A percentile compares a stretch with the other conserved stretches of the same genome.
Evolutionary conservation across 2,329 filamentous ascomycete genomes (phyloP).

Genomic region (Fusarium sp.): DNA sequence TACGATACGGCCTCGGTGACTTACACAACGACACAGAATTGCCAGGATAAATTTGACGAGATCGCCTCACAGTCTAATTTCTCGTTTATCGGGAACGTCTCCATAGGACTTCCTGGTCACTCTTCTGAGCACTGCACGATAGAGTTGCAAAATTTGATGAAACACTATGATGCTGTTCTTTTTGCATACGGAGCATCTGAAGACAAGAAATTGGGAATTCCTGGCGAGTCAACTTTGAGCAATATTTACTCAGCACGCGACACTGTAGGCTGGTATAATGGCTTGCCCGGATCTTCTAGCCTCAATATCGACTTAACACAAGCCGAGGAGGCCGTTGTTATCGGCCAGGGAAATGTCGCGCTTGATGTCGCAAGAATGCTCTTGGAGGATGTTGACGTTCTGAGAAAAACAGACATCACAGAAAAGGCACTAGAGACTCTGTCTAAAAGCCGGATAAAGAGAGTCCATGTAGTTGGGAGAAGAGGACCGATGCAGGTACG

Average conservation of each 20-base stretch:
- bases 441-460: constrained; percentile 76
- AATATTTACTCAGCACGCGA: constrained; percentile 89
- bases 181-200: constrained; percentile 93
- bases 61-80: constrained; percentile 86
- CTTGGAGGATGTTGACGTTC: constrained; percentile 76
- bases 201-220: constrained; percentile 81
- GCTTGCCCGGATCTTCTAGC: constrained; percentile 81
- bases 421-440: constrained; percentile 82
- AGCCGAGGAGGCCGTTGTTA: constrained; percentile 85
- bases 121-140: constrained; percentile 61
- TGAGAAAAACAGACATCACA: constrained; percentile 89
- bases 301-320: constrained; percentile 78
- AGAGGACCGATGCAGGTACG: constrained; percentile 85
- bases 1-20: not conserved
- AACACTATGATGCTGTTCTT: constrained; percentile 90
- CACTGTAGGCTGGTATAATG: constrained; percentile 99
- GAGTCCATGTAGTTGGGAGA: constrained; percentile 88
- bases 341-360: constrained; percentile 97
- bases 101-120: constrained; percentile 70
- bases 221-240: constrained; percentile 77
- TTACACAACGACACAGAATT: constrained; percentile 72
- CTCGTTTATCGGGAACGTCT: constrained; percentile 90
- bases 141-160: constrained; percentile 74
- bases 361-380: constrained; percentile 92
- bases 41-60: constrained; percentile 91